A percentile compares a stretch with the other conserved stretches of the same genome.
Evolutionary conservation across 2,329 filamentous ascomycete species (phyloP).

Genomic region (Ophiostoma montium): DNA sequence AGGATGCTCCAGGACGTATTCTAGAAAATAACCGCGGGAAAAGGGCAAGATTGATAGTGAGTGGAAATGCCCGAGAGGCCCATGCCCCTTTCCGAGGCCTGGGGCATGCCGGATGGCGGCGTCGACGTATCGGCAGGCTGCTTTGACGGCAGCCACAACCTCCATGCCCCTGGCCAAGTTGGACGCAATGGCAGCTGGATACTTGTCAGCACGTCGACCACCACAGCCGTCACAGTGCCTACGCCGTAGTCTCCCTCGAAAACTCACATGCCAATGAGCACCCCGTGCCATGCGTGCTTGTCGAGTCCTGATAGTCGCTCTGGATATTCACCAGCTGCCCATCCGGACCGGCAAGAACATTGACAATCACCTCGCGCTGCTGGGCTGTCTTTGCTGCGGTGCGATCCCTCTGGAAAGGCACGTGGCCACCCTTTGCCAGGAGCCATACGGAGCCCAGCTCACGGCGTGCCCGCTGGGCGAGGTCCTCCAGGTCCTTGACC

Average conservation of each 20-base stretch:
- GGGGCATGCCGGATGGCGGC: slow-evolving; percentile 53
- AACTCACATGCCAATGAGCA: slow-evolving; percentile 75
- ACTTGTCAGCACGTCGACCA: background rate
- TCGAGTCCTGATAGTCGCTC: slow-evolving; percentile 55
- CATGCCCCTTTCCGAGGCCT: slow-evolving; percentile 50
- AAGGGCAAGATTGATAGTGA: slow-evolving; percentile 56
- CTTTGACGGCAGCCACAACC: slow-evolving; percentile 45
- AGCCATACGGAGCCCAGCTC: slow-evolving; percentile 64
- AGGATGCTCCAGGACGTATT: slow-evolving; percentile 63
- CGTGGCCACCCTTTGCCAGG: slow-evolving; percentile 79
- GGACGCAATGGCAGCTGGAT: slow-evolving; percentile 56
- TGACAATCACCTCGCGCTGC: slow-evolving; percentile 55
- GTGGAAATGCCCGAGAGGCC: slow-evolving; percentile 68
- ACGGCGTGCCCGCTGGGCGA: slow-evolving; percentile 50
- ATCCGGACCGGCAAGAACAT: slow-evolving; percentile 55
- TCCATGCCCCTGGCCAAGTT: slow-evolving; percentile 48
- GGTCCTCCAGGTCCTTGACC: slow-evolving; percentile 50
- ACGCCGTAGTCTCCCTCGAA: background rate
- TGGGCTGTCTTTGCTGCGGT: slow-evolving; percentile 41
- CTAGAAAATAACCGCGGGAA: slow-evolving; percentile 59
- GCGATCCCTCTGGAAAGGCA: slow-evolving; percentile 56
- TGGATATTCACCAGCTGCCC: slow-evolving; percentile 45
- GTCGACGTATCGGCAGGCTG: slow-evolving; percentile 58
- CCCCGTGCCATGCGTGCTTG: slow-evolving; percentile 86
- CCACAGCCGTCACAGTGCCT: background rate